A percentile compares a stretch with the other conserved stretches of the same genome.
Evolutionary conservation across 345 rosid genomes (phyloP).

Genomic region (Kernera saxatilis): DNA sequence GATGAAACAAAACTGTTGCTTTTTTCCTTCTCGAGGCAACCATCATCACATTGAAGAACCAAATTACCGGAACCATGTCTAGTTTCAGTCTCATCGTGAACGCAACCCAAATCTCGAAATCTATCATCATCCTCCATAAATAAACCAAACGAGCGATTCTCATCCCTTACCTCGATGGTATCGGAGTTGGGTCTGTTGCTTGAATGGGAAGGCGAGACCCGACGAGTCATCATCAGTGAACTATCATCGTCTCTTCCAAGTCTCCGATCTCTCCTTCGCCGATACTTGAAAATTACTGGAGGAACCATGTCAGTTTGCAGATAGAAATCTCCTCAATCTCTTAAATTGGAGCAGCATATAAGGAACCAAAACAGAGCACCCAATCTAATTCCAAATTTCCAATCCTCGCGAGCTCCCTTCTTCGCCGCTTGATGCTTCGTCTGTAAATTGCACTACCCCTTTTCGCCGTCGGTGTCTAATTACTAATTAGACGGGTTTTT

Average conservation of each 20-base stretch:
- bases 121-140: not conserved
- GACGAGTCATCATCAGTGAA: not conserved
- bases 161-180: not conserved
- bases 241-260: not conserved
- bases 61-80: not conserved
- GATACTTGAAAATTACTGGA: constrained; percentile 5
- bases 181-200: not conserved
- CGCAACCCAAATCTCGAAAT: not conserved
- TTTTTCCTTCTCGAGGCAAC: not conserved
- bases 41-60: not conserved
- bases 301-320: constrained; percentile 7
- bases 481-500: too few species aligned
- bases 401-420: not conserved
- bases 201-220: not conserved
- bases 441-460: too few species aligned
- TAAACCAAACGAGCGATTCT: not conserved
- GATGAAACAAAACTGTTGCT: not conserved
- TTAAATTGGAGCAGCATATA: too few species aligned
- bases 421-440: too few species aligned
- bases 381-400: too few species aligned
- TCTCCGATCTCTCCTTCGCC: constrained; percentile 5
- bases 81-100: not conserved
- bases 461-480: too few species aligned
- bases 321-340: not conserved
- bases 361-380: not conserved